These are phyloP conservation scores for Chytriomyces hyalinus DNA, from an alignment of 192 early-diverging fungal species.

Conservation along the genomic window DNA sequence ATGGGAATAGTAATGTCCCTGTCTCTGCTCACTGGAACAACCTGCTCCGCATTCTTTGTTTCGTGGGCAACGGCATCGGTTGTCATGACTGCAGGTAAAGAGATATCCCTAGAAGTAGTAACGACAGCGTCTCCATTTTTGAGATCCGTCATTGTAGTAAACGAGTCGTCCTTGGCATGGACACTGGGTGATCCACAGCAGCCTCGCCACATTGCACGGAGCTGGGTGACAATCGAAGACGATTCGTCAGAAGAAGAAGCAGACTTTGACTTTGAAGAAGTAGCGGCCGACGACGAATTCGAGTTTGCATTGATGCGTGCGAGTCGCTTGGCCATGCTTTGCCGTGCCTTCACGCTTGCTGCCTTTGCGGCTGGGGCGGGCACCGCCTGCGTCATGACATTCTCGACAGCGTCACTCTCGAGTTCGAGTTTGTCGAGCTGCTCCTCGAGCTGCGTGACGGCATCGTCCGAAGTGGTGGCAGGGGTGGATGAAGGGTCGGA, in stretches of 20 bases:
- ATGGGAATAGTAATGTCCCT: neutral
- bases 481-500: too few species aligned
- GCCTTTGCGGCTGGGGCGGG: neutral
- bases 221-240: neutral
- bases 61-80: too few species aligned
- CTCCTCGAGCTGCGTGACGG: neutral
- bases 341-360: neutral
- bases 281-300: neutral
- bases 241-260: neutral
- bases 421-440: neutral
- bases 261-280: too few species aligned
- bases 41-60: neutral
- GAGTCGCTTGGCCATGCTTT: neutral
- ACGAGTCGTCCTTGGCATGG: neutral
- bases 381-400: neutral
- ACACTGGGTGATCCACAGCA: neutral
- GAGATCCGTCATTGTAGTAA: too few species aligned
- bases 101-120: too few species aligned
- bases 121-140: too few species aligned
- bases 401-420: neutral
- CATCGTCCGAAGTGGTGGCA: too few species aligned
- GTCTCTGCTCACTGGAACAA: neutral
- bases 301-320: neutral
- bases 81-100: too few species aligned
- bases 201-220: neutral